Evolutionary conservation across 2,329 filamentous ascomycete genomes (phyloP).

Genomic region (Fusarium sarcochroum): DNA sequence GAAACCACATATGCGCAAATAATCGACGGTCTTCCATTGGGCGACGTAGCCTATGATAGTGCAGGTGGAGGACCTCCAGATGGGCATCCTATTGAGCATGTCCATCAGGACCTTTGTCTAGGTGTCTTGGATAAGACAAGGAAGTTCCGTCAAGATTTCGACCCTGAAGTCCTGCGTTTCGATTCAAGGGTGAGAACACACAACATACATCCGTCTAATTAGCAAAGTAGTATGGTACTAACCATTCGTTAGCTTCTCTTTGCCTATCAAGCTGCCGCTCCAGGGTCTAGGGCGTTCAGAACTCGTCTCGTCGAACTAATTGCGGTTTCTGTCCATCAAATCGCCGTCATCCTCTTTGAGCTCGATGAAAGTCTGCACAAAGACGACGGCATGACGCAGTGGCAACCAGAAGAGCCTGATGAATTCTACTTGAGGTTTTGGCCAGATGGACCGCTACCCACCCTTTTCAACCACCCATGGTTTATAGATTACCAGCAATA

Average conservation of each 20-base stretch:
- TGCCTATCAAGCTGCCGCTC: constrained; percentile 43
- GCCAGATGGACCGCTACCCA: constrained; percentile 37
- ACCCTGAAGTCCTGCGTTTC: constrained; percentile 9
- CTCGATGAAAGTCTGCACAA: constrained; percentile 41
- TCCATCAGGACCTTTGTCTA: constrained; percentile 39
- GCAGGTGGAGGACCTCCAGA: neutral
- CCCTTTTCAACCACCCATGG: constrained; percentile 47
- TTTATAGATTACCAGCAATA: neutral
- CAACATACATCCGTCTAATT: too few species aligned
- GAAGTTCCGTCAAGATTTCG: constrained; percentile 30
- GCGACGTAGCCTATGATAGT: constrained; percentile 5
- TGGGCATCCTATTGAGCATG: constrained; percentile 35
- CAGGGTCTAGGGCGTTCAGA: constrained; percentile 46
- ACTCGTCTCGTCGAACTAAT: constrained; percentile 52
- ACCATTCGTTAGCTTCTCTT: constrained; percentile 38
- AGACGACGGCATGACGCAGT: constrained; percentile 41
- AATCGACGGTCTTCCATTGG: constrained; percentile 42
- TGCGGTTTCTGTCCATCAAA: constrained; percentile 49
- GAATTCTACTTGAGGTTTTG: constrained; percentile 5
- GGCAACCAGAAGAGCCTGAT: constrained; percentile 38
- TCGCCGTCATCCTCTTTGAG: constrained; percentile 46
- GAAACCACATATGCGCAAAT: constrained; percentile 43
- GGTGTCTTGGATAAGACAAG: constrained; percentile 31
- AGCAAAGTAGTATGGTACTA: too few species aligned
- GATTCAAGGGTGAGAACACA: constrained; percentile 24